phyloP scores from a whole-genome alignment of 2,329 filamentous ascomycete species.

The Knufia petricola region DNA sequence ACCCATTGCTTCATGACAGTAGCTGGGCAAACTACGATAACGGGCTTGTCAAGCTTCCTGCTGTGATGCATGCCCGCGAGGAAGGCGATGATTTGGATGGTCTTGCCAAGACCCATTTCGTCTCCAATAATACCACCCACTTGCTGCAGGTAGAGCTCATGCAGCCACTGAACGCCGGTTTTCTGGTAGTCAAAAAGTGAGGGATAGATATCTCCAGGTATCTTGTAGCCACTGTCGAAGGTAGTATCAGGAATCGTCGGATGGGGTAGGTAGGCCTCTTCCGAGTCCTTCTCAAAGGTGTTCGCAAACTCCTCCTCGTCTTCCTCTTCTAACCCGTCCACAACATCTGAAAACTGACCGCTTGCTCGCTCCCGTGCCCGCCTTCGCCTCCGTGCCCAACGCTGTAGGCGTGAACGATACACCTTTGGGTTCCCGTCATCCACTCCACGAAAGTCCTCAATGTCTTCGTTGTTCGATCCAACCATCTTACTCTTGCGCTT shows the following conservation, averaged over 20 bases:
- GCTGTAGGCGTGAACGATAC: slow-evolving; percentile 64
- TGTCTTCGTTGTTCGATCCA: slow-evolving; percentile 28
- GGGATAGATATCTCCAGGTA: slow-evolving; percentile 88
- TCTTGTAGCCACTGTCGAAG: slow-evolving; percentile 63
- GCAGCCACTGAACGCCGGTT: slow-evolving; percentile 91
- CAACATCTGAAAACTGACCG: slow-evolving; percentile 25
- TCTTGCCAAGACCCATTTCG: slow-evolving; percentile 98
- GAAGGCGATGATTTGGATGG: slow-evolving; percentile 70
- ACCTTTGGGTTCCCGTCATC: slow-evolving; percentile 83
- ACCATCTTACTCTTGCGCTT: slow-evolving; percentile 21
- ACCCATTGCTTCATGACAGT: slow-evolving; percentile 97
- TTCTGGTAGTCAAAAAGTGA: slow-evolving; percentile 95
- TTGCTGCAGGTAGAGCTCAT: slow-evolving; percentile 78
- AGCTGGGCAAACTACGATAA: slow-evolving; percentile 85
- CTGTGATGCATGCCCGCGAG: slow-evolving; percentile 88
- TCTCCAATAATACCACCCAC: slow-evolving; percentile 94
- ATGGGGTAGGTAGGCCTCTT: slow-evolving; percentile 78
- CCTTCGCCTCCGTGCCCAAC: slow-evolving; percentile 61
- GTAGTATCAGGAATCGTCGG: slow-evolving; percentile 68
- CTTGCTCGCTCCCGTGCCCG: slow-evolving; percentile 45
- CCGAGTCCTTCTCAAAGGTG: slow-evolving; percentile 25
- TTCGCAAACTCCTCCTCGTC: slow-evolving; percentile 30
- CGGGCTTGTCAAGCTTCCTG: slow-evolving; percentile 69
- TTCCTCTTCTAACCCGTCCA: slow-evolving; percentile 29
- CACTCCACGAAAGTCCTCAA: slow-evolving; percentile 53